Conservation (phyloP, 148 eudicot genomes). For the Heliosperma pusillum region DNA sequence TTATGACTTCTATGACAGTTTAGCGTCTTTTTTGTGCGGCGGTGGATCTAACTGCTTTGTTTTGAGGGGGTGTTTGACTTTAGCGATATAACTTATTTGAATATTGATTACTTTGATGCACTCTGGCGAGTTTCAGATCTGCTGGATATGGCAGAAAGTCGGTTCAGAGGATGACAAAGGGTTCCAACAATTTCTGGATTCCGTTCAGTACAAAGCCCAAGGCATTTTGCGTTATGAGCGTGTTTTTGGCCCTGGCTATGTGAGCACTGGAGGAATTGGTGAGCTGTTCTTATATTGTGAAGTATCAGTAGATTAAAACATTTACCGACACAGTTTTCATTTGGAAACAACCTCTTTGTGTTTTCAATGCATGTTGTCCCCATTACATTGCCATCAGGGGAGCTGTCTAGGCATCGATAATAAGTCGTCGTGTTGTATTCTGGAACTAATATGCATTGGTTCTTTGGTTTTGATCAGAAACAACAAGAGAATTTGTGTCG, state of each 20-base stretch:
- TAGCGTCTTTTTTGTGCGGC: not conserved
- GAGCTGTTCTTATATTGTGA: conserved; percentile 17
- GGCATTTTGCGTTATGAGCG: conserved; percentile 90
- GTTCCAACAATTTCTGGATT: conserved; percentile 90
- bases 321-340: not conserved
- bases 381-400: too few relatives aligned
- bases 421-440: not conserved
- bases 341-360: not conserved
- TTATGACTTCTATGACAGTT: not conserved
- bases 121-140: conserved; percentile 52
- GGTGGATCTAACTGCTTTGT: not conserved
- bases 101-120: not conserved
- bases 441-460: not conserved
- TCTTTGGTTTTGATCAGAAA: conserved; percentile 45
- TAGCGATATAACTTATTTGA: not conserved
- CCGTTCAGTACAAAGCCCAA: conserved; percentile 70
- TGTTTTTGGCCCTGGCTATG: conserved; percentile 86
- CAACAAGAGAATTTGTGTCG: conserved; percentile 84
- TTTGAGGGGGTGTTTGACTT: not conserved
- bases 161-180: conserved; percentile 64
- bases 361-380: not conserved
- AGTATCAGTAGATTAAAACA: not conserved
- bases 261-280: conserved; percentile 99
- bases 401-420: too few relatives aligned
- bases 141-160: conserved; percentile 91